These are phyloP conservation scores for Rhizophagus sp. DNA, from an alignment of 192 early-diverging fungal genomes.

Conservation along the genomic window DNA sequence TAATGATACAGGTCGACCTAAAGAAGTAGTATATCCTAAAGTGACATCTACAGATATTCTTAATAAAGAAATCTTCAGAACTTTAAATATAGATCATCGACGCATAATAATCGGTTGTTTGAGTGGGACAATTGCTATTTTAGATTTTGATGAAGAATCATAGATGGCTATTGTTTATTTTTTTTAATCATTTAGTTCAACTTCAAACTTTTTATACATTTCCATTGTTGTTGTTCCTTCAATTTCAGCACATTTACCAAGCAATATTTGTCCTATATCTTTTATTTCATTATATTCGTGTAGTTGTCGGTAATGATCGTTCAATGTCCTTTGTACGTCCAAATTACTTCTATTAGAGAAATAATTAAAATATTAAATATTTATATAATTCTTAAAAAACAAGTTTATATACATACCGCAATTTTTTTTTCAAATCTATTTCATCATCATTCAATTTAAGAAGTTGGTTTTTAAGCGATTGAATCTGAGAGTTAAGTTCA, in stretches of 20 bases:
- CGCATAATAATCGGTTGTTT: slow-evolving; percentile 18
- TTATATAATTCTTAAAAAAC: neutral
- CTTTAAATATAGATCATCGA: slow-evolving; percentile 2
- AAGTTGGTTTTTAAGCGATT: slow-evolving; percentile 12
- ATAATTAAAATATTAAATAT: neutral
- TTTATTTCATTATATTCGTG: slow-evolving; percentile 70
- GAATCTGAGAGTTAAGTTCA: neutral
- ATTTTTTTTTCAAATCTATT: neutral
- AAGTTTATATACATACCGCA: neutral
- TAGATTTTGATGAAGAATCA: slow-evolving; percentile 18
- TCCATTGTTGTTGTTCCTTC: slow-evolving; percentile 57
- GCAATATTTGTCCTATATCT: slow-evolving; percentile 54
- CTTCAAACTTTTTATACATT: slow-evolving; percentile 55
- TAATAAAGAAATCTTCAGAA: neutral
- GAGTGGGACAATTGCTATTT: slow-evolving; percentile 16
- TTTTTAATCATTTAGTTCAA: slow-evolving; percentile 39
- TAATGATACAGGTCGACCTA: neutral
- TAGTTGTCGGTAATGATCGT: slow-evolving; percentile 49
- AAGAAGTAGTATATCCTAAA: neutral
- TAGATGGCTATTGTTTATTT: neutral
- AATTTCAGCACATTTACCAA: slow-evolving; percentile 52
- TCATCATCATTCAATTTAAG: neutral
- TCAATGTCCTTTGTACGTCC: slow-evolving; percentile 42
- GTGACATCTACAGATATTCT: neutral
- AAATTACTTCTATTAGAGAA: slow-evolving; percentile 29